Evolutionary conservation across 2,329 filamentous ascomycete species (phyloP).

Genomic region (Diaporthe sp.): DNA sequence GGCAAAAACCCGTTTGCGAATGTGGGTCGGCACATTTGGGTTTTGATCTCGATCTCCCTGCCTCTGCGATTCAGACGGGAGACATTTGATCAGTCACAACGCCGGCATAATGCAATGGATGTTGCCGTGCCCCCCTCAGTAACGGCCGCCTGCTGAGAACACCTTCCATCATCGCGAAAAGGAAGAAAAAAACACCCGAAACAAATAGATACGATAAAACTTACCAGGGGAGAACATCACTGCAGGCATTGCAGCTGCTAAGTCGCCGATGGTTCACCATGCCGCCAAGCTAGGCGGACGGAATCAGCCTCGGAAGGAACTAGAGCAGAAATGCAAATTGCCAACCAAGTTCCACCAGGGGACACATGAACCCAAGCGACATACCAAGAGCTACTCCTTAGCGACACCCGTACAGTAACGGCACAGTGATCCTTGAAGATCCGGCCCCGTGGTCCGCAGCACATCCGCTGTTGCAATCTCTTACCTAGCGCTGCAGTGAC

Average conservation of each 20-base stretch:
- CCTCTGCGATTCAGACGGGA: conserved; percentile 26
- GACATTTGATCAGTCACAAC: conserved; percentile 31
- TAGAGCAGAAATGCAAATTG: neutral
- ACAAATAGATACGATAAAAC: neutral
- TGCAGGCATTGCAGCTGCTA: neutral
- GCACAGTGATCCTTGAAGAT: conserved; percentile 7
- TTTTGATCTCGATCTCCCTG: conserved; percentile 24
- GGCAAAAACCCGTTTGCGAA: conserved; percentile 9
- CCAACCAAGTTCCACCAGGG: neutral
- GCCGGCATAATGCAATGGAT: neutral
- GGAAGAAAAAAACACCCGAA: neutral
- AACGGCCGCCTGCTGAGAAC: neutral
- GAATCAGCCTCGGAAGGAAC: conserved; percentile 8
- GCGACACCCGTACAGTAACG: conserved; percentile 3
- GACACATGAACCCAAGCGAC: neutral
- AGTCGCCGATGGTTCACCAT: neutral
- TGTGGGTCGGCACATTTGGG: conserved; percentile 17
- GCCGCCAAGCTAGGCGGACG: conserved; percentile 15
- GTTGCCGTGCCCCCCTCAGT: neutral
- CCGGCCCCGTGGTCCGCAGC: conserved; percentile 5
- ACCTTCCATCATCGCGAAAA: neutral
- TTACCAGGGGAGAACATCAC: neutral
- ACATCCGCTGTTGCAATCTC: conserved; percentile 14
- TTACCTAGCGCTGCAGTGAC: conserved; percentile 25
- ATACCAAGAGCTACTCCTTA: neutral